A percentile compares a stretch with the other conserved stretches of the same genome.
These are phyloP conservation scores for Vaccinium darrowii DNA, from an alignment of 148 eudicot species.

Conservation along the genomic window DNA sequence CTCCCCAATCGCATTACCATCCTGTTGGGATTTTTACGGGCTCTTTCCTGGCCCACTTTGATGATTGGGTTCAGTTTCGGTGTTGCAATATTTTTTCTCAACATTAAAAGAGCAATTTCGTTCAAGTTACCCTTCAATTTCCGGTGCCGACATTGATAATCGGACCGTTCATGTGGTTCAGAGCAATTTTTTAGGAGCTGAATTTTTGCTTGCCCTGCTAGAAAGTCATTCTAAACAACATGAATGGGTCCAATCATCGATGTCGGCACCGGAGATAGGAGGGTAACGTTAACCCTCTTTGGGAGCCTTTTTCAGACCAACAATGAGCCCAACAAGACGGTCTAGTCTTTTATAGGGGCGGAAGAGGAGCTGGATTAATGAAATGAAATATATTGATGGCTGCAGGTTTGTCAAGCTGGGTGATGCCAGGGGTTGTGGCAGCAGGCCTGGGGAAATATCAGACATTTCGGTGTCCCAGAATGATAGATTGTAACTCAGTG, in stretches of 20 bases:
- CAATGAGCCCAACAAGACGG: background rate
- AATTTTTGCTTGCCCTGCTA: too few species aligned
- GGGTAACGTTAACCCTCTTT: too few species aligned
- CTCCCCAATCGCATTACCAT: background rate
- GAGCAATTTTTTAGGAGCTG: too few species aligned
- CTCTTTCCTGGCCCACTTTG: background rate
- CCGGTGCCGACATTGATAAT: too few species aligned
- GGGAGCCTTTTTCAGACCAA: background rate
- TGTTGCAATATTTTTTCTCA: background rate
- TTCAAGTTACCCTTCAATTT: too few species aligned
- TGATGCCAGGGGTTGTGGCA: background rate
- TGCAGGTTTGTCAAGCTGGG: background rate
- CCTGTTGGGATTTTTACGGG: background rate
- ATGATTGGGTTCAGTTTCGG: background rate
- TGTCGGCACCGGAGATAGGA: too few species aligned
- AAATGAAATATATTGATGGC: background rate
- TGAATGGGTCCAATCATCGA: too few species aligned
- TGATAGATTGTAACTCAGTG: background rate
- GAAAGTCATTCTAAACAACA: too few species aligned
- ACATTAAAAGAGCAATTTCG: background rate
- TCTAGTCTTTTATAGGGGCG: background rate
- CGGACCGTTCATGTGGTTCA: too few species aligned
- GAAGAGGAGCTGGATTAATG: background rate
- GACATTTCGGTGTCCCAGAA: slow-evolving; percentile 13
- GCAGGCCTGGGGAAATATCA: background rate